Evolutionary conservation across 768 basidiomycete genomes (phyloP).

Genomic region (Gymnopilus junonius): DNA sequence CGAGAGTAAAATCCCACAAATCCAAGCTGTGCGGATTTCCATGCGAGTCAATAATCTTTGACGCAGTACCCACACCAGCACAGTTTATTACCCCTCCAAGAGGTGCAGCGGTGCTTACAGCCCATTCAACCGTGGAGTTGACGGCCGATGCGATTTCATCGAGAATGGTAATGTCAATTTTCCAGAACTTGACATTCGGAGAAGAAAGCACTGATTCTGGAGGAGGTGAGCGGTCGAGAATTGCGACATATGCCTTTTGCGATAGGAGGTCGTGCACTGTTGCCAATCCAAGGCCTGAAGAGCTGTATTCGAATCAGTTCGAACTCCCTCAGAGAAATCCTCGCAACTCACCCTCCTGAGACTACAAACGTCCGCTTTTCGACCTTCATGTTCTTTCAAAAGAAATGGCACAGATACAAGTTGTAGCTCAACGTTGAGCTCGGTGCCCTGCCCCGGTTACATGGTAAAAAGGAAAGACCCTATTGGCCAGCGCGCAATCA

Average conservation of each 20-base stretch:
- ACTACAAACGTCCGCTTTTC: slow-evolving; percentile 57
- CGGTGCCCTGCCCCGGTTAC: slow-evolving; percentile 7
- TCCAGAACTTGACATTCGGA: slow-evolving; percentile 39
- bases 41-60: slow-evolving; percentile 50
- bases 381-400: slow-evolving; percentile 44
- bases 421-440: neutral
- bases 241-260: slow-evolving; percentile 49
- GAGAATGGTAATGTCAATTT: slow-evolving; percentile 45
- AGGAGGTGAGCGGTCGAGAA: slow-evolving; percentile 53
- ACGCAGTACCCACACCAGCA: slow-evolving; percentile 53
- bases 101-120: slow-evolving; percentile 41
- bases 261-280: slow-evolving; percentile 50
- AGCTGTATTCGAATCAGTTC: slow-evolving; percentile 34
- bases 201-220: slow-evolving; percentile 26
- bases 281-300: slow-evolving; percentile 61
- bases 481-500: slow-evolving; percentile 23
- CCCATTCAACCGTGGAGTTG: slow-evolving; percentile 43
- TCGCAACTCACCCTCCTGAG: slow-evolving; percentile 53
- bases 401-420: neutral
- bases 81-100: slow-evolving; percentile 66
- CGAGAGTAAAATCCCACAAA: slow-evolving; percentile 55
- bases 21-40: slow-evolving; percentile 52
- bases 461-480: slow-evolving; percentile 16
- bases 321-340: neutral
- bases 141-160: slow-evolving; percentile 43